Percentiles rank a stretch among this genome's conserved stretches.
These are phyloP conservation scores for Trametopsis cervina DNA, from an alignment of 768 basidiomycete species.

Conservation along the genomic window DNA sequence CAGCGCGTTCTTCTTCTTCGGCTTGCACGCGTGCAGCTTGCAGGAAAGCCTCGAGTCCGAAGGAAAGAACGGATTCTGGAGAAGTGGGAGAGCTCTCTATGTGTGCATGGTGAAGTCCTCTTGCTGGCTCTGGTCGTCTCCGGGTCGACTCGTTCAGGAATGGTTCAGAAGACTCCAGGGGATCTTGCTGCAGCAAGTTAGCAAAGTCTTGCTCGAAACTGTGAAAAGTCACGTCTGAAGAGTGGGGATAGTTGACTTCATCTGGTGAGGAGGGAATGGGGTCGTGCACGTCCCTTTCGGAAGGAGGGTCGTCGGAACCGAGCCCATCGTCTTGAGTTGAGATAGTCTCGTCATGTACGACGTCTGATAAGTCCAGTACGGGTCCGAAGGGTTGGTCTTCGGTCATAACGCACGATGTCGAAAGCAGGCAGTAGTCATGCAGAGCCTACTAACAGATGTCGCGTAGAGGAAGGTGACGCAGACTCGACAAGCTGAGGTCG, in stretches of 20 bases:
- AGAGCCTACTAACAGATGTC: not conserved
- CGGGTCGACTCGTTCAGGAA: conserved; percentile 1
- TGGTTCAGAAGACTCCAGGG: conserved; percentile 41
- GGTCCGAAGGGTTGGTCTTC: conserved; percentile 41
- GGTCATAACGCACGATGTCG: conserved; percentile 28
- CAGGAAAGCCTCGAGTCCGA: conserved; percentile 68
- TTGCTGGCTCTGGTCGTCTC: not conserved
- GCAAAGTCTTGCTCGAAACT: conserved; percentile 67
- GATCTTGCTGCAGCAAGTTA: conserved; percentile 66
- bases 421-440: not conserved
- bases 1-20: conserved; percentile 38
- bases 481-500: not conserved
- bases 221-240: conserved; percentile 22
- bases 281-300: conserved; percentile 3
- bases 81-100: conserved; percentile 37
- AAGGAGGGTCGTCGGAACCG: conserved; percentile 15
- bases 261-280: conserved; percentile 1
- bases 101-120: not conserved
- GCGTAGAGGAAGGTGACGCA: not conserved
- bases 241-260: conserved; percentile 6
- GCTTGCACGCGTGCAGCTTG: conserved; percentile 69
- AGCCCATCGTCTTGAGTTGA: conserved; percentile 43
- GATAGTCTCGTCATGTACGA: conserved; percentile 74
- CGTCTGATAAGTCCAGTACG: conserved; percentile 72
- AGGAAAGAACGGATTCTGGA: conserved; percentile 37